A percentile compares a stretch with the other conserved stretches of the same genome.
Evolutionary conservation across 2,329 filamentous ascomycete species (phyloP).

Genomic region (Cercospora janseana): DNA sequence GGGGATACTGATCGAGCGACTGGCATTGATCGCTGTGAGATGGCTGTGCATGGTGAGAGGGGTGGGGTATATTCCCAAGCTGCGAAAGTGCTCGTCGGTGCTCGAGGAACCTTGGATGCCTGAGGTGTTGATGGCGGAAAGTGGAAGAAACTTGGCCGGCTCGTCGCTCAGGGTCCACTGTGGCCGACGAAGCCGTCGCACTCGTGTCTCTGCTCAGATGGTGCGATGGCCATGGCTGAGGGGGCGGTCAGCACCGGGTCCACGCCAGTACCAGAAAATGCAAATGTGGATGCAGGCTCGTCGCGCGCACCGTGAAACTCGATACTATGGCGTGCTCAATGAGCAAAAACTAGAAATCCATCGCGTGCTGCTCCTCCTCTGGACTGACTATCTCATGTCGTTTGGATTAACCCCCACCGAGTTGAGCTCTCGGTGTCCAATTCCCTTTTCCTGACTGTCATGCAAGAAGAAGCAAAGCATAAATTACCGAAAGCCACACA

Average conservation of each 20-base stretch:
- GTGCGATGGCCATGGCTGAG: not conserved
- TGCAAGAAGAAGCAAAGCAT: not conserved
- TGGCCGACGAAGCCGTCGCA: not conserved
- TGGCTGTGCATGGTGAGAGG: no score
- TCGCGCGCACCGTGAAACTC: not conserved
- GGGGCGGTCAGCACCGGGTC: not conserved
- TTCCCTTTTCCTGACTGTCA: not conserved
- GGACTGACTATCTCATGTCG: no score
- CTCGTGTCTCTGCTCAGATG: not conserved
- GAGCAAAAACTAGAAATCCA: conserved; percentile 8
- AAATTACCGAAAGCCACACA: conserved; percentile 1
- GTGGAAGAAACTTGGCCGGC: not conserved
- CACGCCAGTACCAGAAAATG: not conserved
- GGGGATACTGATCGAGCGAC: no score
- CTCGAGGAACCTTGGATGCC: not conserved
- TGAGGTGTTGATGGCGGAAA: no score
- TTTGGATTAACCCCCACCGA: no score
- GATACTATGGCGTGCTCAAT: conserved; percentile 7
- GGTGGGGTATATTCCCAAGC: no score
- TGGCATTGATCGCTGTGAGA: no score
- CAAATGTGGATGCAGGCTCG: conserved; percentile 4
- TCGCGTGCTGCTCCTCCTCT: conserved; percentile 11
- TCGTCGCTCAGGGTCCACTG: not conserved
- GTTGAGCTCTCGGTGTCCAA: no score
- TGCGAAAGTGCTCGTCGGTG: no score